Evolutionary conservation across 2,329 filamentous ascomycete genomes (phyloP), one percentile per base, ranked within the genome.

Genomic region (Claviceps lovelessii): DNA sequence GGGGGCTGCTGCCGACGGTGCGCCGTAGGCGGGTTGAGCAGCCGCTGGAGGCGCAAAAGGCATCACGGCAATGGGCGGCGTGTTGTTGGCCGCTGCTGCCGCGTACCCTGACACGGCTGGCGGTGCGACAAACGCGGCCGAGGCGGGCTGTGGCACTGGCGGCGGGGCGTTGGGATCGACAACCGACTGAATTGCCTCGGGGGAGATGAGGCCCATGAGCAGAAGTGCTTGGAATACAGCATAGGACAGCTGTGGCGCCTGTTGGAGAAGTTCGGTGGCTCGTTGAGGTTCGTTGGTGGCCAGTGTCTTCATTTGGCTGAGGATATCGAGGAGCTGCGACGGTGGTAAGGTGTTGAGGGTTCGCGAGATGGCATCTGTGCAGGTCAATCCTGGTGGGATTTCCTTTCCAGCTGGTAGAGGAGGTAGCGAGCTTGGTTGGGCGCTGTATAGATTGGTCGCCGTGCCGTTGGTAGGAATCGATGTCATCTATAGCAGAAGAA

Each of bases 201-300:
- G 86, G 56, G 93, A 91, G 55, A 97, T 89, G 10, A 97, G 82
- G 49, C 90, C 89, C 81, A 97, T 93, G 42, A 96, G 81, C 2
- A 97, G 80, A 10, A 97, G 79, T 29, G 90, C 87, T 71, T 97
- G 91, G 72, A 97, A 97, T 60, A 97, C 86, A 56, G 93, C 93
- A 64, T 95, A 97, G 5, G 88, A 83, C 48, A 98, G 82, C 71
- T 98, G 93, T 0, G 93, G 93, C 1, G 90, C 90, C 72, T 91
- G 86, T 58, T 85, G 79, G 46, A 98, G 80, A 45, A 97, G 81
- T 65, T 95, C 88, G 0, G 85, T 90, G 4, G 90, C 90, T 65
- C 89, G 86, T 23, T 79, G 77, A 2, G 91, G 90, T 62, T 97
- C 90, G 29, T 78, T 81, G 52, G 83, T 81, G n/a, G 88, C 88